Evolutionary conservation across 352 stramenopile genomes (phyloP).

Genomic region (Chrysophaeum taylorii): DNA sequence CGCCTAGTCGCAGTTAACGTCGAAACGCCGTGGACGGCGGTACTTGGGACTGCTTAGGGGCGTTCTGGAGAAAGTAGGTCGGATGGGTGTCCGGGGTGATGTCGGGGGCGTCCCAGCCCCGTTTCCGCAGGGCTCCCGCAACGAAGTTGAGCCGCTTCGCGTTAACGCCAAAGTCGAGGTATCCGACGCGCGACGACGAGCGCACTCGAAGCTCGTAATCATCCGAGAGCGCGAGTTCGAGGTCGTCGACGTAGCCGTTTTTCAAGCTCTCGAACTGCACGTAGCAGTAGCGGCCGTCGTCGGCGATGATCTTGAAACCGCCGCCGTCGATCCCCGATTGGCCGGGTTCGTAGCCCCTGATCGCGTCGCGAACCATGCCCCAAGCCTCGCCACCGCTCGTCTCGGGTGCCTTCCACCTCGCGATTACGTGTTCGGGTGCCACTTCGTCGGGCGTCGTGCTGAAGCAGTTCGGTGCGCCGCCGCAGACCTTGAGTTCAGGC

Average conservation of each 20-base stretch:
- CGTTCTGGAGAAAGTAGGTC: constrained; percentile 8
- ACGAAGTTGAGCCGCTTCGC: constrained; percentile 51
- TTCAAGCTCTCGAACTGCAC: constrained; percentile 55
- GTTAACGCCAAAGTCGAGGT: constrained; percentile 49
- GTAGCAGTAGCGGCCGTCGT: constrained; percentile 45
- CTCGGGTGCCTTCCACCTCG: neutral
- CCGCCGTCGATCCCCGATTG: constrained; percentile 51
- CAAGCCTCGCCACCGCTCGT: constrained; percentile 22
- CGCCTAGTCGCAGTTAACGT: no score
- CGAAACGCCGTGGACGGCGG: no score
- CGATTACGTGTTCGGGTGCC: constrained; percentile 6
- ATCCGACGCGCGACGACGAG: constrained; percentile 1
- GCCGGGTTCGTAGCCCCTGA: constrained; percentile 44
- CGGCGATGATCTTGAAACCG: constrained; percentile 51
- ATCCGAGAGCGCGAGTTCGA: constrained; percentile 37
- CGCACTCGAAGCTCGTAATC: constrained; percentile 2
- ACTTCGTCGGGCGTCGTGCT: constrained; percentile 13
- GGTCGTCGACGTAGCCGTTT: constrained; percentile 53
- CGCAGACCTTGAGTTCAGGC: constrained; percentile 17
- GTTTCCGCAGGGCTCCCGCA: constrained; percentile 35
- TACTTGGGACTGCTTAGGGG: no score
- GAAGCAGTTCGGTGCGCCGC: constrained; percentile 22
- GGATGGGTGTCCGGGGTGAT: constrained; percentile 7
- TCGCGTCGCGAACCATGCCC: constrained; percentile 36
- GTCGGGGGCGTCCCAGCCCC: constrained; percentile 42